Percentiles rank a stretch among this genome's conserved stretches.
phyloP scores from a whole-genome alignment of 78 protist genomes.

The Creolimax fragrantissima region DNA sequence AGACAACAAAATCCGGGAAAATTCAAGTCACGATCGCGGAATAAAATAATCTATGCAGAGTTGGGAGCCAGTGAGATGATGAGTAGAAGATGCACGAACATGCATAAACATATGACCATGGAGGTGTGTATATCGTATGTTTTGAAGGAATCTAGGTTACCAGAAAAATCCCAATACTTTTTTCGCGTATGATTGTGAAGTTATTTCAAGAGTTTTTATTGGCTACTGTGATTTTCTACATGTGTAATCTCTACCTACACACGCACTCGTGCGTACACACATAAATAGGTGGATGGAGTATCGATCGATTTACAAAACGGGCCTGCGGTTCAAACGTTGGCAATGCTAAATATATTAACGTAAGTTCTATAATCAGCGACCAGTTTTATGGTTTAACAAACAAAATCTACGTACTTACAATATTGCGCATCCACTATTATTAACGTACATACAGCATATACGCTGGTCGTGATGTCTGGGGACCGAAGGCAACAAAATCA shows the following conservation, averaged over 20 bases:
- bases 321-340: not conserved
- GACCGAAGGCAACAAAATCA: not conserved
- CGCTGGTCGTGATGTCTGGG: not conserved
- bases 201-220: too few species aligned
- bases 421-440: too few species aligned
- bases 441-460: not conserved
- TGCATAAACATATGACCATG: not conserved
- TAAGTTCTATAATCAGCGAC: not conserved
- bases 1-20: constrained; percentile 19
- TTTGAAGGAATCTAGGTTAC: too few species aligned
- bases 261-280: too few species aligned
- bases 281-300: not conserved
- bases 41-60: constrained; percentile 25
- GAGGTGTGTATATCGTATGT: too few species aligned
- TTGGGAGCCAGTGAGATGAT: constrained; percentile 48
- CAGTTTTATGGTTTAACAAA: not conserved
- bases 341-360: not conserved
- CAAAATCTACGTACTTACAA: too few species aligned
- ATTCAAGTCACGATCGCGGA: not conserved
- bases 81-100: not conserved
- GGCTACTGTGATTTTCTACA: too few species aligned
- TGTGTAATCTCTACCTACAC: too few species aligned
- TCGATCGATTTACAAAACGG: not conserved
- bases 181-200: too few species aligned
- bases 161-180: too few species aligned